phyloP scores from a whole-genome alignment of 2,329 filamentous ascomycete genomes.

The Hypoxylon sp. region DNA sequence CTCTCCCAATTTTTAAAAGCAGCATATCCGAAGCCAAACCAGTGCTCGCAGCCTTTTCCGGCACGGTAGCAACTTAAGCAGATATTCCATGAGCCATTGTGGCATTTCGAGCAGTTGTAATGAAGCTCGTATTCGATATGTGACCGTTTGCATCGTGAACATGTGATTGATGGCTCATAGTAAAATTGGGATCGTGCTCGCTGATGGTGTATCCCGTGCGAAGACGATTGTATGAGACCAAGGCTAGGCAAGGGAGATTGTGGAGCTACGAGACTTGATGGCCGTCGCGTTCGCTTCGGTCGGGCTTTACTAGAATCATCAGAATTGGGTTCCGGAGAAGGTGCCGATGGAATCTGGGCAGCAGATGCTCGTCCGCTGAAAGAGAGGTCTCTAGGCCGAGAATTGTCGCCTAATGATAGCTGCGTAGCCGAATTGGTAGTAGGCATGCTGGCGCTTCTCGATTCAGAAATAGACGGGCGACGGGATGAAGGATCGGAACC shows the following conservation, averaged over 20 bases:
- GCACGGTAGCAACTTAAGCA: conserved; percentile 85
- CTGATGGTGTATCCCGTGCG: conserved; percentile 55
- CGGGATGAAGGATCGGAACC: conserved; percentile 57
- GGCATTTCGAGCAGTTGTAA: conserved; percentile 83
- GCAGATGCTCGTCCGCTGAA: conserved; percentile 57
- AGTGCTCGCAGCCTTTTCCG: conserved; percentile 84
- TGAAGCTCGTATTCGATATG: conserved; percentile 90
- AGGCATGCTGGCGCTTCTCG: conserved; percentile 59
- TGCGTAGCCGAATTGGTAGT: conserved; percentile 46
- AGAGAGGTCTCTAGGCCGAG: conserved; percentile 52
- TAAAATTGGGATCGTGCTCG: conserved; percentile 67
- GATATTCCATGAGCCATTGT: conserved; percentile 80
- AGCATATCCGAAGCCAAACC: conserved; percentile 87
- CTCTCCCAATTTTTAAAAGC: conserved; percentile 78
- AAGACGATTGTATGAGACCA: conserved; percentile 53
- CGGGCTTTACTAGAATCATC: conserved; percentile 45
- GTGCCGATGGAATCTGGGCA: conserved; percentile 36
- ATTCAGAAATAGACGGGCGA: conserved; percentile 61
- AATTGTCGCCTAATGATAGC: conserved; percentile 45
- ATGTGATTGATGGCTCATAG: conserved; percentile 80
- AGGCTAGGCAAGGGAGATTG: conserved; percentile 54
- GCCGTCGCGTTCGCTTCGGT: conserved; percentile 54
- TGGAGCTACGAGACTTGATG: conserved; percentile 59
- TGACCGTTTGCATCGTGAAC: conserved; percentile 76
- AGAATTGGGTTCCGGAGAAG: conserved; percentile 40